Conservation (phyloP, 176 grass and related monocot genomes). For the Bolboschoenus planiculmis region DNA sequence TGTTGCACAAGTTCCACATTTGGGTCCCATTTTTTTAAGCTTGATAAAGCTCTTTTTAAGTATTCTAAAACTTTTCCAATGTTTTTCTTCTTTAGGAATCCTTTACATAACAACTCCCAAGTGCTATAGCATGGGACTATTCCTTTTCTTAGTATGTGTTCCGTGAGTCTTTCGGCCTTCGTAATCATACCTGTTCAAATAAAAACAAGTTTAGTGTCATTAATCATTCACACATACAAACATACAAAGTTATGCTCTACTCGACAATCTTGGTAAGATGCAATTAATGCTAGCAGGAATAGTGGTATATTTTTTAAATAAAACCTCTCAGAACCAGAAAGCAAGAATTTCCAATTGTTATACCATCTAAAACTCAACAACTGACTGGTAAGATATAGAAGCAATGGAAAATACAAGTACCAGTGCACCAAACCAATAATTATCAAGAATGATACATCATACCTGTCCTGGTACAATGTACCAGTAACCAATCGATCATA, state of each 20-base stretch:
- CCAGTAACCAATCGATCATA: not conserved
- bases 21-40: constrained; percentile 68
- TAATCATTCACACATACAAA: not conserved
- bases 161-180: constrained; percentile 45
- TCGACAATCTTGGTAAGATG: not conserved
- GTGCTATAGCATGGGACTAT: constrained; percentile 70
- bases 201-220: not conserved
- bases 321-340: not conserved
- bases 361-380: not conserved
- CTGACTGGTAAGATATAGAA: not conserved
- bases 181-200: constrained; percentile 17
- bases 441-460: not conserved
- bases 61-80: constrained; percentile 44
- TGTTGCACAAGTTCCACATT: constrained; percentile 38
- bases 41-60: constrained; percentile 52
- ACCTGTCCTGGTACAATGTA: not conserved
- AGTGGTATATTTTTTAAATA: not conserved
- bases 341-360: not conserved
- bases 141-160: constrained; percentile 26
- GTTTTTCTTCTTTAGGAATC: constrained; percentile 40
- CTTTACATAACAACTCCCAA: constrained; percentile 57
- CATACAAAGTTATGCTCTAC: not conserved
- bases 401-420: not conserved
- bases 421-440: not conserved
- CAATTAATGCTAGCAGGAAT: not conserved